Base-by-base conservation (phyloP, 495 filamentous ascomycete species). In the Extremus antarcticus region DNA sequence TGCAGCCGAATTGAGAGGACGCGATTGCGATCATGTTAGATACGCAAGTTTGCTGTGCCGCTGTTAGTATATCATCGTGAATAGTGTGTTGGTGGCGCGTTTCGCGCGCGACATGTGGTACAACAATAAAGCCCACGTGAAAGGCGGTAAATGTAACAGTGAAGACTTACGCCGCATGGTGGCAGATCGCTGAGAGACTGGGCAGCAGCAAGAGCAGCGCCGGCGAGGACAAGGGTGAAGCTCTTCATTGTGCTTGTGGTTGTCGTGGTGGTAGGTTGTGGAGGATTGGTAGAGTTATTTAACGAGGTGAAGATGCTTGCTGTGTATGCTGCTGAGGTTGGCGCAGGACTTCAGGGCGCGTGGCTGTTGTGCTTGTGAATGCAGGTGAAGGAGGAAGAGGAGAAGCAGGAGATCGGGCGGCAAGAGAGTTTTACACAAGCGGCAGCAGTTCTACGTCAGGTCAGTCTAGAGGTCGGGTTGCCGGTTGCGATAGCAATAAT, bases 1-100 rank as follows among this genome's bases (percentile, higher is more conserved):
- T 24, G 71, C 88, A 94, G 49, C 79, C 78, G 54, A 90, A 74
- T 8, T 71, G 61, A n/a, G 69, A 57, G 11, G 60, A 56, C 51
- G 83, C 81, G 72, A 81, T 73, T 54, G 54, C 68, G 57, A 84
- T 70, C 86, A 92, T 90, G 76, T 85, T 86, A 71, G 56, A 73
- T 63, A 86, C 71, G 65, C 88, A 92, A 60, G 73, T 80, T 72
- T 78, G 71, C 87, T 91, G 58, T 43, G 43, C 13, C 39, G 16
- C 15, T 16, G 25, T 50, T 55, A 43, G 52, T 39, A 25, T 25
- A 15, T 17, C 45, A 22, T n/a, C 3, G 2, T 16, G 52, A 55
- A 24, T 63, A n/a, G n/a, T n/a, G n/a, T n/a, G n/a, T n/a, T n/a
- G 54, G 40, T 46, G 23, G 41, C 32, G 20, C 15, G 25, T 16